A percentile compares a stretch with the other conserved stretches of the same genome.
Conservation (phyloP, 805 yeast species). For the Danielozyma ontarioensis region DNA sequence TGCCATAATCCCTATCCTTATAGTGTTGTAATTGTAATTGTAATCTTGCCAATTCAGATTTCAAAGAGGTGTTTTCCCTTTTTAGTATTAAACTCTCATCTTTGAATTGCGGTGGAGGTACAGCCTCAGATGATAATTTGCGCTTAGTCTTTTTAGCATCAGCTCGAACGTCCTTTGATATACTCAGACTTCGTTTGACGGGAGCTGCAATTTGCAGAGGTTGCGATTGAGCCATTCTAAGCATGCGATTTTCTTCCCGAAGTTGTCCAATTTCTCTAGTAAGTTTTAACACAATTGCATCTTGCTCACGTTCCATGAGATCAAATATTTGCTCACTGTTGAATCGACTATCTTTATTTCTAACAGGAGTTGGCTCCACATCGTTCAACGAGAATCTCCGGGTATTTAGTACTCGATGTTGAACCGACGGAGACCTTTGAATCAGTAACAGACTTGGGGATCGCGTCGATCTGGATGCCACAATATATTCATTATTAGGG, state of each 20-base stretch:
- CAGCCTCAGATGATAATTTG: not conserved
- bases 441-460: too few species aligned
- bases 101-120: not conserved
- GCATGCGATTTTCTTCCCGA: constrained; percentile 43
- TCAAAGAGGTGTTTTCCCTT: constrained; percentile 7
- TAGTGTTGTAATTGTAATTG: too few species aligned
- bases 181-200: too few species aligned
- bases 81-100: constrained; percentile 8
- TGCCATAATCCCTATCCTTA: too few species aligned
- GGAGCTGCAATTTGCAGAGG: not conserved
- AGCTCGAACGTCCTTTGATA: too few species aligned
- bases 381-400: constrained; percentile 4
- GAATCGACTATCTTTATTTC: constrained; percentile 8
- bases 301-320: constrained; percentile 69
- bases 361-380: not conserved
- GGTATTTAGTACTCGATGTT: too few species aligned
- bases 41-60: constrained; percentile 7
- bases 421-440: too few species aligned
- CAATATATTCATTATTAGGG: too few species aligned
- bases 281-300: constrained; percentile 62
- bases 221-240: not conserved
- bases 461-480: too few species aligned
- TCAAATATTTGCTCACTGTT: constrained; percentile 49
- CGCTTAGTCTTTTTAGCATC: constrained; percentile 1
- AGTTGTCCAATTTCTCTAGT: constrained; percentile 56